These are phyloP conservation scores for Syzygium aqueum DNA, from an alignment of 345 rosid species.

Conservation along the genomic window DNA sequence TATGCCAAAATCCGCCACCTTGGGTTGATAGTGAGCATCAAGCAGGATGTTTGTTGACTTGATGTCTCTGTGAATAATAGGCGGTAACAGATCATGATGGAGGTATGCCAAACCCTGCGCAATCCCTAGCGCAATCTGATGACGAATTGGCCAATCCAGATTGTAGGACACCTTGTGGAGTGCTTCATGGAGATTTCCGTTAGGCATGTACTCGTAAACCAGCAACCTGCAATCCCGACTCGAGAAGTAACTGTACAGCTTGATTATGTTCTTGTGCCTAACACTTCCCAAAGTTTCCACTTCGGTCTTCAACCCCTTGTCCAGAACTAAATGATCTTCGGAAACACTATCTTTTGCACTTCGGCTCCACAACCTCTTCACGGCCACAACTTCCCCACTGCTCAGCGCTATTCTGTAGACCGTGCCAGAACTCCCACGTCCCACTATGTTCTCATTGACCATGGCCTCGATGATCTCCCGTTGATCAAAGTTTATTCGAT, in stretches of 20 bases:
- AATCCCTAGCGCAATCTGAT: conserved; percentile 77
- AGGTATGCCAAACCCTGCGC: conserved; percentile 93
- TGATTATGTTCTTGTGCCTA: conserved; percentile 87
- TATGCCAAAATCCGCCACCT: conserved; percentile 90
- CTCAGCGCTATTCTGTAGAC: conserved; percentile 60
- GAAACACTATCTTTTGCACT: conserved; percentile 40
- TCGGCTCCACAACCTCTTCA: conserved; percentile 69
- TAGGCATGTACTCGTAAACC: conserved; percentile 90
- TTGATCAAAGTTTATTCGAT: conserved; percentile 58
- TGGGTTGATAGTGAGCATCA: conserved; percentile 66
- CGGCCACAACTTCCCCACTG: conserved; percentile 72
- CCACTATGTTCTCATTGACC: conserved; percentile 76
- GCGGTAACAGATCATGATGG: conserved; percentile 67
- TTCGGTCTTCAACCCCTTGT: conserved; percentile 68
- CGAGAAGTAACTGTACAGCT: conserved; percentile 73
- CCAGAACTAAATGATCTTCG: conserved; percentile 34
- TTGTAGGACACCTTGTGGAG: conserved; percentile 54
- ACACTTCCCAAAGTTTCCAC: conserved; percentile 84
- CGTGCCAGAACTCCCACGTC: conserved; percentile 81
- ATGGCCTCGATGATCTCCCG: conserved; percentile 66
- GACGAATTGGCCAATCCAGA: conserved; percentile 82
- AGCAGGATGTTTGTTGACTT: conserved; percentile 82
- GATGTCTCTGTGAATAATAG: conserved; percentile 89
- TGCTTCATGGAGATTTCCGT: conserved; percentile 86
- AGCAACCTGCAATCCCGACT: conserved; percentile 53